Percentiles rank a stretch among this genome's conserved stretches.
Evolutionary conservation across 768 basidiomycete genomes (phyloP).

Genomic region (Guyanaporus albipodus): DNA sequence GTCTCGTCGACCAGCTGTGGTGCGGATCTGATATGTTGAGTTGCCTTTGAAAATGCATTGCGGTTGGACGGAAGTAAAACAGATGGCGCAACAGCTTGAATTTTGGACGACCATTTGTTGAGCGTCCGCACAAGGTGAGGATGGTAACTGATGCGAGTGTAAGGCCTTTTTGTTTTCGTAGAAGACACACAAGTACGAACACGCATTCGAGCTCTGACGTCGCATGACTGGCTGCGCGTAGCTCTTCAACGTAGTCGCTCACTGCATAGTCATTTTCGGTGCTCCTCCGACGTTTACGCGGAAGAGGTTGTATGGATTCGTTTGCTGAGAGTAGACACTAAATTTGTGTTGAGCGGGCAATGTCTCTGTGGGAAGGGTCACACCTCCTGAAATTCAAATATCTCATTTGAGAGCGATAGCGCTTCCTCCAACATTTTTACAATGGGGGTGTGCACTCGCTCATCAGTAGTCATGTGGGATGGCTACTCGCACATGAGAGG

Average conservation of each 20-base stretch:
- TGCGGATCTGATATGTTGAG: conserved; percentile 56
- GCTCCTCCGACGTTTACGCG: conserved; percentile 54
- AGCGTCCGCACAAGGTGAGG: conserved; percentile 73
- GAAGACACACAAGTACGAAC: conserved; percentile 36
- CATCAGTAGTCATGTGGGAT: conserved; percentile 25
- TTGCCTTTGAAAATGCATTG: conserved; percentile 62
- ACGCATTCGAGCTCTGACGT: conserved; percentile 46
- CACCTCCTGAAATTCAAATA: conserved; percentile 69
- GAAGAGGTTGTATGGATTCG: conserved; percentile 44
- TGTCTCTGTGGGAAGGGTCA: conserved; percentile 9
- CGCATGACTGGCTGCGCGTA: conserved; percentile 42
- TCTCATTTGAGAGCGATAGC: conserved; percentile 55
- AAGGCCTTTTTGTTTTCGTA: conserved; percentile 1
- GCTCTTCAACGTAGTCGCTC: conserved; percentile 18
- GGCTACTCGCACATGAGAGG: conserved; percentile 29
- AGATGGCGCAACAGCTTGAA: conserved; percentile 86
- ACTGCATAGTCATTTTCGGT: conserved; percentile 18
- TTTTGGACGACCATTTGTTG: conserved; percentile 93
- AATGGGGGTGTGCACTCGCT: conserved; percentile 44
- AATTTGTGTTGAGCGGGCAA: conserved; percentile 15
- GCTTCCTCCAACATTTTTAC: conserved; percentile 59
- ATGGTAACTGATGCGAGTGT: conserved; percentile 46
- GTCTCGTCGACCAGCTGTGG: conserved; percentile 77
- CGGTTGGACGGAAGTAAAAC: conserved; percentile 66
- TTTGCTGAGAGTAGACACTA: conserved; percentile 48